Conservation (phyloP, 768 basidiomycete species). For the Pulveroboletus sp. region DNA sequence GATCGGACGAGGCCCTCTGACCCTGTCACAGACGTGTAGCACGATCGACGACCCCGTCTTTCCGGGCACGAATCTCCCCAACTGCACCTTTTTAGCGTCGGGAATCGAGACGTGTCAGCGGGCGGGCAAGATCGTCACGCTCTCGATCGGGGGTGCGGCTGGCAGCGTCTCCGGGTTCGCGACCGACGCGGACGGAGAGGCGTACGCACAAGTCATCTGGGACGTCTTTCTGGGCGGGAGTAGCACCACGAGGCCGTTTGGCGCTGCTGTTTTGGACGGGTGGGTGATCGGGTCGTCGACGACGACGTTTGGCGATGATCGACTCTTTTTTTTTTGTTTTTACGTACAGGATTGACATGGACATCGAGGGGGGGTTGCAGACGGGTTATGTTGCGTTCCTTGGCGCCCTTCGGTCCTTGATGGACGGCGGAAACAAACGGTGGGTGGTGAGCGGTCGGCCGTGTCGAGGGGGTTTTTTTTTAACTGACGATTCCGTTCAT, state of each 20-base stretch:
- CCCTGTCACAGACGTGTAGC: constrained; percentile 53
- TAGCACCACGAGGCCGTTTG: constrained; percentile 65
- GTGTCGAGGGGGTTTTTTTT: constrained; percentile 8
- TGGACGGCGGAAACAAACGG: constrained; percentile 27
- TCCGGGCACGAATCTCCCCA: constrained; percentile 56
- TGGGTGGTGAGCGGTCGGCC: constrained; percentile 8
- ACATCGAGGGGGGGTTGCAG: constrained; percentile 43
- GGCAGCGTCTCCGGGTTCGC: constrained; percentile 60
- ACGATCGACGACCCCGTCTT: constrained; percentile 53
- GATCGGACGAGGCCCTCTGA: no score
- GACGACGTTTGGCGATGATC: no score
- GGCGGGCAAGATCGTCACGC: constrained; percentile 58
- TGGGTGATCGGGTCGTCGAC: constrained; percentile 23
- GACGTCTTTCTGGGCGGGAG: constrained; percentile 62
- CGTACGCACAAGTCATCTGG: constrained; percentile 70
- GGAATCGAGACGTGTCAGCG: constrained; percentile 64
- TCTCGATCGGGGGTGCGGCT: constrained; percentile 61
- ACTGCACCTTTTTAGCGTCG: constrained; percentile 57
- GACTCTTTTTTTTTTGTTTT: no score
- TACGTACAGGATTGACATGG: constrained; percentile 46
- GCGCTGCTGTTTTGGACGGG: constrained; percentile 70
- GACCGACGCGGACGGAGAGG: constrained; percentile 51
- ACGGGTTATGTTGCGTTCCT: constrained; percentile 32
- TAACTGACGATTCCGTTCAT: background rate
- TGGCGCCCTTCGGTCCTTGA: constrained; percentile 27